These are phyloP conservation scores for Orbilia quercus DNA, from an alignment of 2,329 filamentous ascomycete genomes.

Conservation along the genomic window DNA sequence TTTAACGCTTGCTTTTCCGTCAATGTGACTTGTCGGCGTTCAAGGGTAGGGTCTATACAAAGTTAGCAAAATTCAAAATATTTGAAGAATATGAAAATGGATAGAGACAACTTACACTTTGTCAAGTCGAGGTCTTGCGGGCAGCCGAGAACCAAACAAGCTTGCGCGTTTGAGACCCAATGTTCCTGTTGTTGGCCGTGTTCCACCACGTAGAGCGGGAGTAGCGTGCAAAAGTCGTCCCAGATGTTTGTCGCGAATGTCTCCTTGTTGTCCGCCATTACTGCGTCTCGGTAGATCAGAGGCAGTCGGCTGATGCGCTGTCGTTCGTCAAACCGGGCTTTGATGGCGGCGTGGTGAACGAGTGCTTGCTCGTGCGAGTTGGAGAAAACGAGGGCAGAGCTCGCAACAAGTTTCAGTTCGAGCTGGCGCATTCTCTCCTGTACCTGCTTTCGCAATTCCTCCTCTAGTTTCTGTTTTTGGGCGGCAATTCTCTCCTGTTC, in stretches of 20 bases:
- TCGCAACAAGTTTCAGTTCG: constrained; percentile 11
- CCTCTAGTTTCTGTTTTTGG: constrained; percentile 37
- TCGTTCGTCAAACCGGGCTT: constrained; percentile 34
- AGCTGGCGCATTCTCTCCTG: constrained; percentile 27
- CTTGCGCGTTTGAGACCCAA: constrained; percentile 50
- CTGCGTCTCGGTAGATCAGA: constrained; percentile 31
- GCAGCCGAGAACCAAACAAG: constrained; percentile 42
- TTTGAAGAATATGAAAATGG: neutral
- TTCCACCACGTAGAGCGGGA: constrained; percentile 42
- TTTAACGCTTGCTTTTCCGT: constrained; percentile 35
- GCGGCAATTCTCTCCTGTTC: constrained; percentile 31
- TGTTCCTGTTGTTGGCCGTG: constrained; percentile 25
- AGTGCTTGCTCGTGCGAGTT: constrained; percentile 15
- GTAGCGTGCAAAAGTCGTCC: constrained; percentile 28
- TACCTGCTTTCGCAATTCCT: constrained; percentile 25
- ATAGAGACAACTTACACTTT: constrained; percentile 23
- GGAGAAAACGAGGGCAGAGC: neutral
- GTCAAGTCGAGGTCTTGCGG: constrained; percentile 48
- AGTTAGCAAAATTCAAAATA: constrained; percentile 12
- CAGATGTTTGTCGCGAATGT: constrained; percentile 32
- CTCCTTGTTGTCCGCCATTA: constrained; percentile 27
- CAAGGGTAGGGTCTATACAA: constrained; percentile 13
- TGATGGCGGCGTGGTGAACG: constrained; percentile 8
- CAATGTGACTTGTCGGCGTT: constrained; percentile 21
- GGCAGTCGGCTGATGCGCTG: constrained; percentile 40